These are phyloP conservation scores for Podaxis sp. DNA, from an alignment of 768 basidiomycete genomes.

Conservation along the genomic window DNA sequence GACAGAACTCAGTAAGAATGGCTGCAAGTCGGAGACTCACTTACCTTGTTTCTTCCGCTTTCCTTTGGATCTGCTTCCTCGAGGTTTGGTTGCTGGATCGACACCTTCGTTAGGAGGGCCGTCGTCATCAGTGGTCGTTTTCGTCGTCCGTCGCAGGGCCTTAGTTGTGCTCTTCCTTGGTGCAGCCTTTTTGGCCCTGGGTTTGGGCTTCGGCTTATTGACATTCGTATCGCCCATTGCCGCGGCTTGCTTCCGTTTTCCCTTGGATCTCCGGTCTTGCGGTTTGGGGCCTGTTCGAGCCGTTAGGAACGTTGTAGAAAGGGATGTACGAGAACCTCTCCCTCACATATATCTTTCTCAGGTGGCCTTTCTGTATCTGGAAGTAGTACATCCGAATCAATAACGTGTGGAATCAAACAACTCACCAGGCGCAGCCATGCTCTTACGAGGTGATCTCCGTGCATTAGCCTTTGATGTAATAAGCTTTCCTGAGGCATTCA, in stretches of 20 bases:
- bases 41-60: slow-evolving; percentile 10
- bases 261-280: background rate
- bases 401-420: background rate
- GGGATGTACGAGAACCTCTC: background rate
- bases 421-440: background rate
- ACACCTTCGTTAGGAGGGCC: background rate
- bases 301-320: background rate
- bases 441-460: background rate
- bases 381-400: background rate
- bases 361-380: background rate
- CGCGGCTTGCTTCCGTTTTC: slow-evolving; percentile 1
- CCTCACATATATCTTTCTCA: background rate
- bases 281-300: background rate
- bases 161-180: background rate
- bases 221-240: background rate
- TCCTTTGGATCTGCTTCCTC: background rate
- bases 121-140: background rate
- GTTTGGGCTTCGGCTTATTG: background rate
- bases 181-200: slow-evolving; percentile 2
- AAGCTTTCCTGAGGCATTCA: background rate
- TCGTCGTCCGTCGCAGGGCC: background rate
- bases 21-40: background rate
- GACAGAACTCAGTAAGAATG: background rate
- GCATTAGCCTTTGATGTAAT: background rate
- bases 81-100: background rate